Percentiles rank a stretch among this genome's conserved stretches.
phyloP scores from a whole-genome alignment of 345 rosid species.

The Erucastrum elatum region DNA sequence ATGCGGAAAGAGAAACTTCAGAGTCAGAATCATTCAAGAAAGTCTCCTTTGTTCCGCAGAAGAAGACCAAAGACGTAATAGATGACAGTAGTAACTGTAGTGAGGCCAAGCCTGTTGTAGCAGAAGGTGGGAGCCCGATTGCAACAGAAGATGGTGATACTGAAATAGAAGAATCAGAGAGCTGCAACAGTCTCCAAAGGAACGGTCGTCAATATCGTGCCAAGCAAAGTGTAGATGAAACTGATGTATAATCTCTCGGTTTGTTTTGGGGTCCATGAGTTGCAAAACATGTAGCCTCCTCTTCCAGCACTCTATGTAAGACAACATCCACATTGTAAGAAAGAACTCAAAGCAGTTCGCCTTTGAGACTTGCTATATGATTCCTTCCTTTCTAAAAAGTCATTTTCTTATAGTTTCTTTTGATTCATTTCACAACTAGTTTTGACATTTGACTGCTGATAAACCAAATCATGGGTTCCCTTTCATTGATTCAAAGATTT shows the following conservation, averaged over 20 bases:
- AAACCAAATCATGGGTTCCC: background rate
- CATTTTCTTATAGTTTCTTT: background rate
- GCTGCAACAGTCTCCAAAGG: slow-evolving; percentile 29
- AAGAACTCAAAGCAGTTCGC: background rate
- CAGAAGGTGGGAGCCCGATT: slow-evolving; percentile 34
- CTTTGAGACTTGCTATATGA: slow-evolving; percentile 1
- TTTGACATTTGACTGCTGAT: background rate
- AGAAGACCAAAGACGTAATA: slow-evolving; percentile 31
- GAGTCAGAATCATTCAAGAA: slow-evolving; percentile 39
- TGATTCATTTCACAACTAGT: background rate
- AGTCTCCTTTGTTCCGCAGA: slow-evolving; percentile 56
- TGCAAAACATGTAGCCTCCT: slow-evolving; percentile 10
- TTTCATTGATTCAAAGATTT: background rate
- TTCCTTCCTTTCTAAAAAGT: background rate
- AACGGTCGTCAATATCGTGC: slow-evolving; percentile 48
- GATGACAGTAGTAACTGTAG: slow-evolving; percentile 17
- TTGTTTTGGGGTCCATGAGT: slow-evolving; percentile 5
- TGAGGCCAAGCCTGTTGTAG: slow-evolving; percentile 41
- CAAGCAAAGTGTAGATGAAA: slow-evolving; percentile 43
- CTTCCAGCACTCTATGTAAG: slow-evolving; percentile 12
- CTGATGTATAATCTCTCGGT: slow-evolving; percentile 38
- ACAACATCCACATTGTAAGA: background rate
- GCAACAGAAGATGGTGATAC: slow-evolving; percentile 35
- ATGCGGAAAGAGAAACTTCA: slow-evolving; percentile 27
- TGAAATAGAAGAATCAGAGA: slow-evolving; percentile 32